These are phyloP conservation scores for Penicillium antarcticum DNA, from an alignment of 495 filamentous ascomycete species.

Conservation along the genomic window DNA sequence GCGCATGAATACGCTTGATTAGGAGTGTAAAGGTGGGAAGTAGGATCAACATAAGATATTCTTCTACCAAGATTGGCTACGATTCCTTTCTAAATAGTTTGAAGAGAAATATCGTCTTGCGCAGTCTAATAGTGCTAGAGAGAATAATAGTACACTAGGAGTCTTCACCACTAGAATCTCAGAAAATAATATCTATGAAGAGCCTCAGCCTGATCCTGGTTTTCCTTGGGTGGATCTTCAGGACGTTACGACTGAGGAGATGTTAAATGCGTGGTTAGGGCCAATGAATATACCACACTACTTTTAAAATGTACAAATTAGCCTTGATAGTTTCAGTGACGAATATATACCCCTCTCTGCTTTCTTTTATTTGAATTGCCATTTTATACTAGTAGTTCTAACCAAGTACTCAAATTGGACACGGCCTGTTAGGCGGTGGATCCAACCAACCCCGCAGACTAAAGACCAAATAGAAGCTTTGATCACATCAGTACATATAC, in stretches of 20 bases:
- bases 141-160: conserved; percentile 4
- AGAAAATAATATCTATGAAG: conserved; percentile 3
- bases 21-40: conserved; percentile 9
- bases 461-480: too few relatives aligned
- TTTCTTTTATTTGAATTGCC: conserved; percentile 8
- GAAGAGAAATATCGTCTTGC: conserved; percentile 12
- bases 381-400: conserved; percentile 8
- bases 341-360: background rate
- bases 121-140: conserved; percentile 4
- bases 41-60: conserved; percentile 2
- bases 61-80: conserved; percentile 10
- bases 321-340: too few relatives aligned
- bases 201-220: conserved; percentile 2
- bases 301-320: background rate
- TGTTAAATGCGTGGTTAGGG: conserved; percentile 10
- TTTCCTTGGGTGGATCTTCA: conserved; percentile 13
- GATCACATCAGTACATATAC: too few relatives aligned
- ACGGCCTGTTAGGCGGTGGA: conserved; percentile 5
- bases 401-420: background rate
- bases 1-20: conserved; percentile 6
- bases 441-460: background rate
- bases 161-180: conserved; percentile 6
- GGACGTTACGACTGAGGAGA: conserved; percentile 13
- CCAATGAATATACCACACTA: conserved; percentile 5
- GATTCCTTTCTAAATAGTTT: conserved; percentile 10